phyloP scores from a whole-genome alignment of 2,329 filamentous ascomycete genomes.

The Triangularia setosa region DNA sequence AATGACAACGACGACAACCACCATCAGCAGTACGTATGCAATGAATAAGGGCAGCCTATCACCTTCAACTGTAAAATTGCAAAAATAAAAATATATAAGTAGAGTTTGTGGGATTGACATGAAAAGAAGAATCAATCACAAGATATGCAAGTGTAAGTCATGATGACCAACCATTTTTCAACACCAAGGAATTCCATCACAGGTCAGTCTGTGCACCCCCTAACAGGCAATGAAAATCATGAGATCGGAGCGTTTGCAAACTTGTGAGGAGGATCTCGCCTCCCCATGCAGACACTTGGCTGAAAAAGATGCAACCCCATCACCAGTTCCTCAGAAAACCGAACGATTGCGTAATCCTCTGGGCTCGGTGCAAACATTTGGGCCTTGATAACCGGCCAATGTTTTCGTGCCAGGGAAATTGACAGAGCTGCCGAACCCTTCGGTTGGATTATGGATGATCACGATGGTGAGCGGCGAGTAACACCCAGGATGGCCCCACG shows the following conservation, averaged over 20 bases:
- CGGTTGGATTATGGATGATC: neutral
- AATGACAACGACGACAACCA: neutral
- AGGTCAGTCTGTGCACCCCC: neutral
- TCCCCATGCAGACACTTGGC: neutral
- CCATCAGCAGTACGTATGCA: neutral
- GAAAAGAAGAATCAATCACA: neutral
- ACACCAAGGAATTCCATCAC: neutral
- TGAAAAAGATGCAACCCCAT: neutral
- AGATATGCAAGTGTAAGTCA: neutral
- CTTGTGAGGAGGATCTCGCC: neutral
- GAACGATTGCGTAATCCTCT: neutral
- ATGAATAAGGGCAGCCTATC: neutral
- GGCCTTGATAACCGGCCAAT: neutral
- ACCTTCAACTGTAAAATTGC: neutral
- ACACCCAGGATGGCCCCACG: neutral
- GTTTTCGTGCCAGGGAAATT: neutral
- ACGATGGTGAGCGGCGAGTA: neutral
- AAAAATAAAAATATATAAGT: neutral
- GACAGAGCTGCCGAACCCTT: neutral
- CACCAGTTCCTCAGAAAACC: neutral
- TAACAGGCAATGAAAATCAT: neutral
- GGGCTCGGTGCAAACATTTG: neutral
- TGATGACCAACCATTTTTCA: neutral
- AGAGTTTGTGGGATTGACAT: neutral
- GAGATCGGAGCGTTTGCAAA: neutral